phyloP scores from a whole-genome alignment of 2,329 filamentous ascomycete species.

The Metarhizium robertsii region DNA sequence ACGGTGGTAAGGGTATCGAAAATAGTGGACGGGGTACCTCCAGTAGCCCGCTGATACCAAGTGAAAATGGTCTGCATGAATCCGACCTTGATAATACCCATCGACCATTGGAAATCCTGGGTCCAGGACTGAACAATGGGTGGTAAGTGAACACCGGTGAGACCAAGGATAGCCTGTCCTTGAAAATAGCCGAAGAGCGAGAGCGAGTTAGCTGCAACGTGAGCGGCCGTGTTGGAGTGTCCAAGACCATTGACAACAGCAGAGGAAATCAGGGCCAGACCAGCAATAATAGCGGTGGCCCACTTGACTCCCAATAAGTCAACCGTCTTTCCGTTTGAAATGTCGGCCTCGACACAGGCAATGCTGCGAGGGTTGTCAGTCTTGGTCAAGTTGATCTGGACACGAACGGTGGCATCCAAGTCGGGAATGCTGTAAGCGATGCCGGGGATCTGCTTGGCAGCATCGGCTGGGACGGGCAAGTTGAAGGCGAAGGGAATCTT shows the following conservation, averaged over 20 bases:
- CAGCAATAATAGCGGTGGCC: slow-evolving; percentile 80
- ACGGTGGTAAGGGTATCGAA: slow-evolving; percentile 64
- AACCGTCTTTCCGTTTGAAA: slow-evolving; percentile 90
- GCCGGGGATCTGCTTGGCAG: slow-evolving; percentile 59
- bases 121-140: slow-evolving; percentile 90
- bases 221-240: slow-evolving; percentile 87
- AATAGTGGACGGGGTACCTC: slow-evolving; percentile 71
- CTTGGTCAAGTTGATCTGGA: slow-evolving; percentile 67
- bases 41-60: slow-evolving; percentile 93
- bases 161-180: slow-evolving; percentile 81
- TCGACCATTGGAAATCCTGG: slow-evolving; percentile 96
- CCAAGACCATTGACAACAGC: slow-evolving; percentile 84
- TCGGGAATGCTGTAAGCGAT: slow-evolving; percentile 88
- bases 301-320: slow-evolving; percentile 83
- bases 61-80: slow-evolving; percentile 86
- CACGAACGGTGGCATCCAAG: slow-evolving; percentile 74
- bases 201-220: slow-evolving; percentile 86
- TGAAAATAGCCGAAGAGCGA: slow-evolving; percentile 96
- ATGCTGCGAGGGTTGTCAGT: slow-evolving; percentile 46
- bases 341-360: slow-evolving; percentile 77
- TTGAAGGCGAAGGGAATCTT: slow-evolving; percentile 69
- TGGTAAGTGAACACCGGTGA: slow-evolving; percentile 71
- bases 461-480: slow-evolving; percentile 45
- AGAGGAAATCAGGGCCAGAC: slow-evolving; percentile 72
- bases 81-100: slow-evolving; percentile 84